A percentile compares a stretch with the other conserved stretches of the same genome.
Conservation (phyloP, 2,329 filamentous ascomycete species). For the Fusarium papillatum region DNA sequence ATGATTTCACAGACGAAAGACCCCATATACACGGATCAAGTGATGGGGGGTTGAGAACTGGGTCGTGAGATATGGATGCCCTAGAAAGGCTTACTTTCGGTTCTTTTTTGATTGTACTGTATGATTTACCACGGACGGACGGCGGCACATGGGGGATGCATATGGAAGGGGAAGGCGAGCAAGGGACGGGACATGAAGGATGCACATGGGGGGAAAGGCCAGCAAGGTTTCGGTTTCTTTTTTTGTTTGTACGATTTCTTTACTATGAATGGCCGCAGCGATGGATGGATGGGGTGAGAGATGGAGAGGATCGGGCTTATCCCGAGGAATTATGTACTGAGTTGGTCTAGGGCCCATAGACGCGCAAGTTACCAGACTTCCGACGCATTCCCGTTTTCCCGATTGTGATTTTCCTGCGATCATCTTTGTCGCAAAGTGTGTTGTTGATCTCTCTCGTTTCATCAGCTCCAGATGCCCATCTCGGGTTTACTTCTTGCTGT, state of each 20-base stretch:
- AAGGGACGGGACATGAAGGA: neutral
- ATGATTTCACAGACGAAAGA: slow-evolving; percentile 1
- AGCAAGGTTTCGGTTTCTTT: neutral
- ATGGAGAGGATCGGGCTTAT: neutral
- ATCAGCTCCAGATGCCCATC: neutral
- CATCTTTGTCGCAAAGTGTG: neutral
- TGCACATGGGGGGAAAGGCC: neutral
- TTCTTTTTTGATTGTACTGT: neutral
- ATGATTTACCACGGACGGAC: slow-evolving; percentile 12
- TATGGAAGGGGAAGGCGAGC: neutral
- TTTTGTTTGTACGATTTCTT: neutral
- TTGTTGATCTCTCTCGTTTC: neutral
- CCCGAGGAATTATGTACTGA: slow-evolving; percentile 6
- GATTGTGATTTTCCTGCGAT: neutral
- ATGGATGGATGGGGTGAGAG: neutral
- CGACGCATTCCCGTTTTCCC: neutral
- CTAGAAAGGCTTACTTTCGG: slow-evolving; percentile 1
- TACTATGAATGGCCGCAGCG: neutral
- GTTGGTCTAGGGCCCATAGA: slow-evolving; percentile 22
- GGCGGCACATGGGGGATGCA: neutral
- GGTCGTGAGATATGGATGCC: slow-evolving; percentile 1
- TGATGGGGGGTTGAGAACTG: neutral
- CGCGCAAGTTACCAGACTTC: slow-evolving; percentile 13
- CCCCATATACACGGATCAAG: slow-evolving; percentile 2
- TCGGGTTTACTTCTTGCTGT: slow-evolving; percentile 24